Percentiles rank a stretch among this genome's conserved stretches.
Evolutionary conservation across 2,329 filamentous ascomycete species (phyloP).

Genomic region (Shiraia sp.): DNA sequence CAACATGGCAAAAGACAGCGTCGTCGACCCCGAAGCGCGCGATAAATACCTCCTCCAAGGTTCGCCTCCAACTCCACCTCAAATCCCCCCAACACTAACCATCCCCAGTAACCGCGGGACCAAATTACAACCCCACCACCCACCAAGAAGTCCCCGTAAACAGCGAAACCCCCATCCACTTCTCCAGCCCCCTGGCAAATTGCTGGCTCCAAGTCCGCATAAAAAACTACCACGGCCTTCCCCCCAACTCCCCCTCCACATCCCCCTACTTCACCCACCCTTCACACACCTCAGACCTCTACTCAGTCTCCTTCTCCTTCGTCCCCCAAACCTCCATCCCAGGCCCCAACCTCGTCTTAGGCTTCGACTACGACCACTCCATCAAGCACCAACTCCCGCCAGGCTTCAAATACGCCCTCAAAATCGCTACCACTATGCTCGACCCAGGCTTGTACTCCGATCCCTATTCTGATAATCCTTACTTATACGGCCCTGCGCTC

Average conservation of each 20-base stretch:
- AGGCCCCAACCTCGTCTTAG: slow-evolving; percentile 37
- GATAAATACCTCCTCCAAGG: slow-evolving; percentile 44
- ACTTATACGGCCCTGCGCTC: slow-evolving; percentile 43
- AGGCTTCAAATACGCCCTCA: slow-evolving; percentile 42
- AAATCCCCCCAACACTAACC: neutral
- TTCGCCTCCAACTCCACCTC: neutral
- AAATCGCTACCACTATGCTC: slow-evolving; percentile 40
- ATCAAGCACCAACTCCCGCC: slow-evolving; percentile 44
- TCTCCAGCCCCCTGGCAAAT: slow-evolving; percentile 35
- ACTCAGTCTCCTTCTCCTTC: slow-evolving; percentile 44
- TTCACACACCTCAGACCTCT: slow-evolving; percentile 38
- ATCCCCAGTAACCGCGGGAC: slow-evolving; percentile 38
- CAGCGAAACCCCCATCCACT: slow-evolving; percentile 20
- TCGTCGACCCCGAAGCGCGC: slow-evolving; percentile 34
- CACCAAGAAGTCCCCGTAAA: slow-evolving; percentile 42
- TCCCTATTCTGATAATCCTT: slow-evolving; percentile 43
- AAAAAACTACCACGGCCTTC: slow-evolving; percentile 43
- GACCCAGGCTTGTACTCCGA: slow-evolving; percentile 44
- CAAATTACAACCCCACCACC: slow-evolving; percentile 35
- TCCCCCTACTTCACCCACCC: slow-evolving; percentile 38
- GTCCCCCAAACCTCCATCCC: slow-evolving; percentile 38
- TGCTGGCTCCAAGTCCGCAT: slow-evolving; percentile 41
- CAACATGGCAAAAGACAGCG: slow-evolving; percentile 10
- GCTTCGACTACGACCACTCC: slow-evolving; percentile 43
- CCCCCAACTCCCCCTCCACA: slow-evolving; percentile 29